Conservation (phyloP, 2,329 filamentous ascomycete genomes). For the Alternaria angustiovoidea region DNA sequence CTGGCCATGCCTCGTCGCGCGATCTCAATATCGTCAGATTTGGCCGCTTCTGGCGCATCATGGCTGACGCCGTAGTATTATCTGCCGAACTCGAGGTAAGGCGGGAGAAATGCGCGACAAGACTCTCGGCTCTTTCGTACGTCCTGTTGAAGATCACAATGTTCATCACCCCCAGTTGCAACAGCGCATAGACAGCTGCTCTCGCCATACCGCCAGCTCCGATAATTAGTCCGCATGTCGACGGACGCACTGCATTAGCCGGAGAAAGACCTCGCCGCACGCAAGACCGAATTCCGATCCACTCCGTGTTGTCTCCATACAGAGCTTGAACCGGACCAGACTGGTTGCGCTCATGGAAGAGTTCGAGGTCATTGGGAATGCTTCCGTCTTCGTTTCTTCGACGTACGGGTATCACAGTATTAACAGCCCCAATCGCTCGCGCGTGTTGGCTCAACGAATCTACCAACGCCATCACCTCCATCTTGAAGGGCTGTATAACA, state of each 20-base stretch:
- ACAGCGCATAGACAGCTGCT: constrained; percentile 78
- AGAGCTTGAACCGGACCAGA: constrained; percentile 73
- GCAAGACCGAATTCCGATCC: constrained; percentile 79
- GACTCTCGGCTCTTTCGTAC: constrained; percentile 68
- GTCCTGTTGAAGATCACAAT: constrained; percentile 80
- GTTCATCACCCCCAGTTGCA: constrained; percentile 78
- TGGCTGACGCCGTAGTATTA: constrained; percentile 25
- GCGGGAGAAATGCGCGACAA: constrained; percentile 74
- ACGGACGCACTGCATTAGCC: constrained; percentile 65
- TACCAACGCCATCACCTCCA: constrained; percentile 71
- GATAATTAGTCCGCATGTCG: constrained; percentile 62
- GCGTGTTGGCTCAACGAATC: constrained; percentile 75
- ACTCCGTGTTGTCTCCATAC: constrained; percentile 83
- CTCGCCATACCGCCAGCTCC: constrained; percentile 78
- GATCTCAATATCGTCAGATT: constrained; percentile 68
- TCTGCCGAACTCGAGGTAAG: constrained; percentile 46
- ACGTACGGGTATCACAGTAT: constrained; percentile 77
- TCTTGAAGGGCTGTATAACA: constrained; percentile 77
- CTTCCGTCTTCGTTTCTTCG: constrained; percentile 64
- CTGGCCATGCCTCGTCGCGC: constrained; percentile 70
- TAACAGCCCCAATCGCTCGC: constrained; percentile 77
- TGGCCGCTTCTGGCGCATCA: constrained; percentile 37
- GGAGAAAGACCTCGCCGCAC: constrained; percentile 76
- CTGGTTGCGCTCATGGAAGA: constrained; percentile 67
- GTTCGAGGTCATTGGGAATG: constrained; percentile 62